phyloP scores from a whole-genome alignment of 768 basidiomycete species.

The Lactarius sanguifluus region DNA sequence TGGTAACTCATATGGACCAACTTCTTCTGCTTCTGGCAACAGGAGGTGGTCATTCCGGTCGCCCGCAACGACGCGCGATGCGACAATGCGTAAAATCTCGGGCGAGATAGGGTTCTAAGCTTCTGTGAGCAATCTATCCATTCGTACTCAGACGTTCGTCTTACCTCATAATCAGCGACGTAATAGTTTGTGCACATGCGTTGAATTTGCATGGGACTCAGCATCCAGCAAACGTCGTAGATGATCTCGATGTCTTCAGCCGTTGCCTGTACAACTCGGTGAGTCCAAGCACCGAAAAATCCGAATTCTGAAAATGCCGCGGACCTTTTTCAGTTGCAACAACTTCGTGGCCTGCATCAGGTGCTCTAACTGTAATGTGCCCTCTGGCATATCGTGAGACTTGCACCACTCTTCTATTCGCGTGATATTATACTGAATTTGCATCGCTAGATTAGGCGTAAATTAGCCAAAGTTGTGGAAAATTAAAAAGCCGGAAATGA shows the following conservation, averaged over 20 bases:
- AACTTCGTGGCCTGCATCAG: slow-evolving; percentile 99
- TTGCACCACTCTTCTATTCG: slow-evolving; percentile 99
- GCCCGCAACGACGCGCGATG: slow-evolving; percentile 91
- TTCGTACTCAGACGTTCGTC: slow-evolving; percentile 24
- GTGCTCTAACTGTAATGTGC: slow-evolving; percentile 94
- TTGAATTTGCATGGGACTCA: slow-evolving; percentile 98
- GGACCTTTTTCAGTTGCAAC: slow-evolving; percentile 93
- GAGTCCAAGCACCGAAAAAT: not conserved
- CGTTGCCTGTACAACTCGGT: slow-evolving; percentile 60
- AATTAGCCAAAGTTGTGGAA: slow-evolving; percentile 5
- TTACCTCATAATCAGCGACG: slow-evolving; percentile 96
- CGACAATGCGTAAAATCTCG: slow-evolving; percentile 95
- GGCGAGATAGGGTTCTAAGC: slow-evolving; percentile 90
- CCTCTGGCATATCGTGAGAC: slow-evolving; percentile 99
- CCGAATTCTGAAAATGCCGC: slow-evolving; percentile 25
- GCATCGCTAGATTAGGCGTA: slow-evolving; percentile 74
- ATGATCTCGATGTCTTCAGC: slow-evolving; percentile 97
- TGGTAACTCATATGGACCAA: slow-evolving; percentile 92
- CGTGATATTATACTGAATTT: slow-evolving; percentile 99
- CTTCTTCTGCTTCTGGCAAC: slow-evolving; percentile 96
- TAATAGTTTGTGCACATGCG: slow-evolving; percentile 99
- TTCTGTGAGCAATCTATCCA: slow-evolving; percentile 20
- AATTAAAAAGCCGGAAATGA: not conserved
- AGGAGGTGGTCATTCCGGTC: slow-evolving; percentile 97
- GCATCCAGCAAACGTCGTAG: slow-evolving; percentile 99